A percentile compares a stretch with the other conserved stretches of the same genome.
These are phyloP conservation scores for Leptodermis oblonga DNA, from an alignment of 257 asterid genomes.

Conservation along the genomic window DNA sequence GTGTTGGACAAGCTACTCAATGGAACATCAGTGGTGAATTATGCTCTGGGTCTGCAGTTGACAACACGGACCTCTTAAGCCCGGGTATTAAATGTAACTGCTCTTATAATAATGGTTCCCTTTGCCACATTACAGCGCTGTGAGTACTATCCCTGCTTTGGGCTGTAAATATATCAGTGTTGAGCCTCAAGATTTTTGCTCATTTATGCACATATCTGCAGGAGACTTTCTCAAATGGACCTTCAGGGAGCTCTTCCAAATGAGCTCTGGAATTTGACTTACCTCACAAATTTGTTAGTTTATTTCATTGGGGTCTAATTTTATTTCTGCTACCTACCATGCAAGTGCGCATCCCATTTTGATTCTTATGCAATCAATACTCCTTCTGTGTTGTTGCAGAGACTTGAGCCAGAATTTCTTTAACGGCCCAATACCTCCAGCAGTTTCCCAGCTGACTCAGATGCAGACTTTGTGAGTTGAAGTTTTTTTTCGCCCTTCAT, in stretches of 20 bases:
- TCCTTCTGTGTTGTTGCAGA: constrained; percentile 33
- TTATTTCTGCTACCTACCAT: background rate
- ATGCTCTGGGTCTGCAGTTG: constrained; percentile 45
- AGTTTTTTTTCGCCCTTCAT: background rate
- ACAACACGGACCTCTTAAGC: constrained; percentile 6
- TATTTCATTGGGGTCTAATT: background rate
- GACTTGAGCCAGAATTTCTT: constrained; percentile 52
- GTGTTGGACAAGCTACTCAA: constrained; percentile 21
- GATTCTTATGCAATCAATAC: background rate
- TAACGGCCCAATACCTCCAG: constrained; percentile 55
- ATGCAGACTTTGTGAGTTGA: constrained; percentile 60
- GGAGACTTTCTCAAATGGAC: constrained; percentile 44
- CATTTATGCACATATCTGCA: constrained; percentile 11
- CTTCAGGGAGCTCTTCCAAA: constrained; percentile 43
- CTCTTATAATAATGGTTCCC: constrained; percentile 32
- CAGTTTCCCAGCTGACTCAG: constrained; percentile 49
- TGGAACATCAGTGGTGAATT: constrained; percentile 69
- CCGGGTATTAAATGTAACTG: constrained; percentile 72
- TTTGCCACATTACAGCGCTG: constrained; percentile 40
- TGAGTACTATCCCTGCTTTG: background rate
- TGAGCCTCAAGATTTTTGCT: background rate
- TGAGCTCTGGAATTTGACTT: constrained; percentile 61
- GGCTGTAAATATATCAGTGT: background rate
- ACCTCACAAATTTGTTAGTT: constrained; percentile 24
- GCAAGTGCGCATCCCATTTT: background rate